These are phyloP conservation scores for Chalciporus sp. DNA, from an alignment of 1,284 basidiomycete species.

Conservation along the genomic window DNA sequence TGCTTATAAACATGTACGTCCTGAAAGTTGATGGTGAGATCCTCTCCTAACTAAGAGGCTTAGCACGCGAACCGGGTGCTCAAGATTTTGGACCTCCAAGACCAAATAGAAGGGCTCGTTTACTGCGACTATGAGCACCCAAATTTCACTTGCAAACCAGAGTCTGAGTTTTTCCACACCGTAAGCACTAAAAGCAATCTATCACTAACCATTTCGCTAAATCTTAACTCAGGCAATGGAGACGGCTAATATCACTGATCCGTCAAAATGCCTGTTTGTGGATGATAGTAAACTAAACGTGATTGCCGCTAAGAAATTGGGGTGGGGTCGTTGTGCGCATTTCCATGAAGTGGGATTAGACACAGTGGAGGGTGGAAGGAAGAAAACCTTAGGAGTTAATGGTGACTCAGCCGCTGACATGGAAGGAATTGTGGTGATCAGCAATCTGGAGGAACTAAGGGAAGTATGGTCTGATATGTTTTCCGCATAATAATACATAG, in stretches of 20 bases:
- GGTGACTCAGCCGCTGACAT: conserved; percentile 37
- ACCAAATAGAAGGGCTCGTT: conserved; percentile 78
- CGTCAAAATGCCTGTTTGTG: conserved; percentile 71
- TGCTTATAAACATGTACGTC: conserved; percentile 70
- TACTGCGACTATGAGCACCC: conserved; percentile 79
- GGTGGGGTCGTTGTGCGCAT: conserved; percentile 74
- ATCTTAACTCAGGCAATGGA: conserved; percentile 57
- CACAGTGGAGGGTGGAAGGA: conserved; percentile 60
- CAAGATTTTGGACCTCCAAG: conserved; percentile 70
- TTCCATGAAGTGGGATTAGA: conserved; percentile 71
- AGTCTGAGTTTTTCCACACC: conserved; percentile 65
- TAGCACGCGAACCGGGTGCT: conserved; percentile 85
- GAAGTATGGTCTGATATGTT: conserved; percentile 75
- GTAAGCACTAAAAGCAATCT: conserved; percentile 37
- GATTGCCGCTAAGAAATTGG: conserved; percentile 59
- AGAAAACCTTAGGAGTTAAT: conserved; percentile 52
- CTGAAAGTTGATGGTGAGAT: neutral
- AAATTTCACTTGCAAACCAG: conserved; percentile 84
- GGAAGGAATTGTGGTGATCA: conserved; percentile 50
- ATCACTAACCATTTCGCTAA: conserved; percentile 6
- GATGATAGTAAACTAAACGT: conserved; percentile 76
- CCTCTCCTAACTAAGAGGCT: conserved; percentile 8
- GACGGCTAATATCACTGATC: conserved; percentile 59
- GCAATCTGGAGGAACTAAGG: conserved; percentile 63
- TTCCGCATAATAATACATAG: conserved; percentile 5